Conservation (phyloP, 306 rosid species). For the Ormosia semicastrata region DNA sequence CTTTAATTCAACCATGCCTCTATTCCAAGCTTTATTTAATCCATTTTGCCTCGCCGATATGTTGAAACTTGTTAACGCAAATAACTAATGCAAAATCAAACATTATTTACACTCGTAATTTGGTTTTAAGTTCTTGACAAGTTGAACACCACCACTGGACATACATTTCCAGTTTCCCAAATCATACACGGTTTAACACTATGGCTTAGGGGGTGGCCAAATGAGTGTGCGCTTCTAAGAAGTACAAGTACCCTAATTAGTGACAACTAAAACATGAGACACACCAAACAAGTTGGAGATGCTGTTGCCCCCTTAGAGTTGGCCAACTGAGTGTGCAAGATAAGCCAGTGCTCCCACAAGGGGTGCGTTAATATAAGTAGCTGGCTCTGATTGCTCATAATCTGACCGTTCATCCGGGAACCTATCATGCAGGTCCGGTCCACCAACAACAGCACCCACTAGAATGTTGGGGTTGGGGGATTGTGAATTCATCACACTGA, state of each 20-base stretch:
- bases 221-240: constrained; percentile 37
- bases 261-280: neutral
- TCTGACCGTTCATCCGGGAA: constrained; percentile 83
- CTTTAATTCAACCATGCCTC: neutral
- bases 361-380: constrained; percentile 85
- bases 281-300: constrained; percentile 7
- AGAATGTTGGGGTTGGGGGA: constrained; percentile 77
- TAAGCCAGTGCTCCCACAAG: constrained; percentile 76
- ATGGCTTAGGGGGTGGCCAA: neutral
- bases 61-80: neutral
- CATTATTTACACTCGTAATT: neutral
- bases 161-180: neutral
- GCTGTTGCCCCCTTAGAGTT: constrained; percentile 37
- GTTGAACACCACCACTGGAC: neutral
- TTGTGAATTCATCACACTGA: constrained; percentile 56
- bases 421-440: constrained; percentile 71
- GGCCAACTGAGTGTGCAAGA: constrained; percentile 73
- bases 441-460: constrained; percentile 83
- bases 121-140: neutral
- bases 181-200: neutral
- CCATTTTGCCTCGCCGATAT: neutral
- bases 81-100: neutral
- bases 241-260: neutral
- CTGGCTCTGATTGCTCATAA: constrained; percentile 87
- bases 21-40: neutral